Evolutionary conservation across 768 basidiomycete species (phyloP), one percentile per base, ranked within the genome.

Genomic region (Collybiopsis confluens): DNA sequence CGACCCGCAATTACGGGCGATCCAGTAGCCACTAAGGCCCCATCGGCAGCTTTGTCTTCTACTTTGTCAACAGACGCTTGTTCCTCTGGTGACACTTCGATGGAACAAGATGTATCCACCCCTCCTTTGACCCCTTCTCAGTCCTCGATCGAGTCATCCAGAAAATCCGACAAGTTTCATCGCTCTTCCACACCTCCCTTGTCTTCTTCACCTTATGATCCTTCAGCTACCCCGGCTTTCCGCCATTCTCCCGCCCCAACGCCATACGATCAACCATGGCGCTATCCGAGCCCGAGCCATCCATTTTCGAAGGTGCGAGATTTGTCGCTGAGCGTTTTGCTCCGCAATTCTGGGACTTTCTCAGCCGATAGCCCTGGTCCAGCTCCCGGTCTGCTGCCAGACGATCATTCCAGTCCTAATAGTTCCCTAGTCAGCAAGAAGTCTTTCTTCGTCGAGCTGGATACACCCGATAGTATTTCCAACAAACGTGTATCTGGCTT

Each of bases 191-290:
- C 73, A 30, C 61, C 68, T 18, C 56, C 68, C 16, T 55, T 58
- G 41, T 67, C 69, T 5, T 56, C 82, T 60, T 90, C 89, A 4
- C 89, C 89, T 2, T 91, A 90, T 55, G 79, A 91, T 62, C 89
- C 89, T 33, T 74, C 81, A 13, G 71, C 79, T 30, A 89, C 89
- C 0, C 89, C 89, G 0, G 79, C 87, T 3, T 90, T 90, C 66
- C 81, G 86, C 36, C 88, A 90, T 66, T 88, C 86, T 9, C 85
- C 87, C 16, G 79, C 84, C 0, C 85, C 81, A 9, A 79, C 85
- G 21, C 86, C 87, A 5, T 87, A 84, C 16, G 85, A 88, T 60
- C 88, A 90, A 56, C 89, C 89, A 2, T 91, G 89, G 89, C 81
- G 86, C 35, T 88, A 83, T 62, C 82, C 86, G 7, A 90, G 87